Evolutionary conservation across 768 basidiomycete genomes (phyloP).

Genomic region (Lactarius vividus): DNA sequence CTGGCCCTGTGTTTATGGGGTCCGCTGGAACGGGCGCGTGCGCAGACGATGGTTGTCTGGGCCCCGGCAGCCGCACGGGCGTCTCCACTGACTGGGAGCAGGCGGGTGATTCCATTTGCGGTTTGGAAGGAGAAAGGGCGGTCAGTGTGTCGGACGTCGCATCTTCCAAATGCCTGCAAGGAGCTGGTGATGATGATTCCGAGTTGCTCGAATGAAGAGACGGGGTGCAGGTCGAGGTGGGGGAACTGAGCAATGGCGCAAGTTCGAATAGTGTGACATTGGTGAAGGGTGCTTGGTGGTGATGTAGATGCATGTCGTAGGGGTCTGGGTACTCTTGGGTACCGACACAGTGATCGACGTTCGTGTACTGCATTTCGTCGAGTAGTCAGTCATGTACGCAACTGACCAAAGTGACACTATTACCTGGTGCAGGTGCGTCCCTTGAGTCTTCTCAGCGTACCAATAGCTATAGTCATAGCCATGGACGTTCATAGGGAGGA

Average conservation of each 20-base stretch:
- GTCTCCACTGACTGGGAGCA: not conserved
- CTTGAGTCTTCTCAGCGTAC: constrained; percentile 5
- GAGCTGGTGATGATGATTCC: not conserved
- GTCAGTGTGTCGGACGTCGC: not conserved
- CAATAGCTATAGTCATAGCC: not conserved
- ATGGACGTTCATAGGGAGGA: constrained; percentile 4
- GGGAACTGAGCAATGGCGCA: not conserved
- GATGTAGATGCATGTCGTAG: constrained; percentile 2
- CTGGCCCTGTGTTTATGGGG: not conserved
- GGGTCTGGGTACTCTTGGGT: not conserved
- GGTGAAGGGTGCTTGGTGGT: not conserved
- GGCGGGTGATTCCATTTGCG: constrained; percentile 5
- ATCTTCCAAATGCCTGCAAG: not conserved
- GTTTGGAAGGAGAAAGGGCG: not conserved
- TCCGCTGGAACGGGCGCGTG: not conserved
- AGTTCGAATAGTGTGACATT: not conserved
- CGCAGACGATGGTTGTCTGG: not conserved
- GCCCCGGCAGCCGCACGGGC: not conserved
- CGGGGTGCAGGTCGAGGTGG: constrained; percentile 9
- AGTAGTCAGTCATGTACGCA: not conserved
- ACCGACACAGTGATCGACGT: not conserved
- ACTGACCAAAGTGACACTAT: not conserved
- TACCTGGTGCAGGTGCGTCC: constrained; percentile 12
- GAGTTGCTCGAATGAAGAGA: constrained; percentile 10
- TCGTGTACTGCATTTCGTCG: constrained; percentile 7